phyloP scores from a whole-genome alignment of 2,329 filamentous ascomycete genomes.

The Orbilia ellipsospora region DNA sequence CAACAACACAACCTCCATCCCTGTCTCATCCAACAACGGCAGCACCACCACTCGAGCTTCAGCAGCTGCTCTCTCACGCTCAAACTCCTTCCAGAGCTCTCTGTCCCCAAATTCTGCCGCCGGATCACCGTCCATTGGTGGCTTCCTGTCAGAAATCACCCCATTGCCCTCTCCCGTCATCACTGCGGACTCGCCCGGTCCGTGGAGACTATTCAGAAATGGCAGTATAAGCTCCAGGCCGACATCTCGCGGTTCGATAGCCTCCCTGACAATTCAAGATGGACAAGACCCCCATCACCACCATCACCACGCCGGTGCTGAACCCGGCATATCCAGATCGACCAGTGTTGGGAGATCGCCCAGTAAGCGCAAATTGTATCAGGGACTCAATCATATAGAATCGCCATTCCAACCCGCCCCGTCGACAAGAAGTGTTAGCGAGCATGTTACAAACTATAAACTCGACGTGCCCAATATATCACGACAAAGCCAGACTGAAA shows the following conservation, averaged over 20 bases:
- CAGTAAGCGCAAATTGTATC: conserved; percentile 71
- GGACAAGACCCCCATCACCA: conserved; percentile 44
- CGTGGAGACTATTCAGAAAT: conserved; percentile 70
- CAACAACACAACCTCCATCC: conserved; percentile 54
- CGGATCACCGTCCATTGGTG: conserved; percentile 57
- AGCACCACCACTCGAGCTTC: conserved; percentile 41
- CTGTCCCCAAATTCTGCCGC: conserved; percentile 57
- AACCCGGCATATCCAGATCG: conserved; percentile 66
- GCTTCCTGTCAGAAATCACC: conserved; percentile 67
- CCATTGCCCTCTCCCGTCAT: conserved; percentile 81
- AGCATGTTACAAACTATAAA: conserved; percentile 54
- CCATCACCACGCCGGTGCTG: conserved; percentile 50
- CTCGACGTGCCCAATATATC: conserved; percentile 55
- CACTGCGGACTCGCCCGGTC: conserved; percentile 73
- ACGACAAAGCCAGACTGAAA: conserved; percentile 43
- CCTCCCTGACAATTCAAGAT: conserved; percentile 67
- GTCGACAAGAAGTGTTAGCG: conserved; percentile 53
- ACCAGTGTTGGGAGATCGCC: conserved; percentile 65
- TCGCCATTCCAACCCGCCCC: conserved; percentile 51
- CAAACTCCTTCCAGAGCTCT: conserved; percentile 58
- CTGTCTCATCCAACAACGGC: conserved; percentile 28
- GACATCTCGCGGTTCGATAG: conserved; percentile 64
- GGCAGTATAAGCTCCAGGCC: conserved; percentile 65
- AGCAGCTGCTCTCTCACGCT: conserved; percentile 56
- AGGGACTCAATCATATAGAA: conserved; percentile 63